phyloP scores from a whole-genome alignment of 1,139 yeast genomes.

The Kodamaea alishanica region DNA sequence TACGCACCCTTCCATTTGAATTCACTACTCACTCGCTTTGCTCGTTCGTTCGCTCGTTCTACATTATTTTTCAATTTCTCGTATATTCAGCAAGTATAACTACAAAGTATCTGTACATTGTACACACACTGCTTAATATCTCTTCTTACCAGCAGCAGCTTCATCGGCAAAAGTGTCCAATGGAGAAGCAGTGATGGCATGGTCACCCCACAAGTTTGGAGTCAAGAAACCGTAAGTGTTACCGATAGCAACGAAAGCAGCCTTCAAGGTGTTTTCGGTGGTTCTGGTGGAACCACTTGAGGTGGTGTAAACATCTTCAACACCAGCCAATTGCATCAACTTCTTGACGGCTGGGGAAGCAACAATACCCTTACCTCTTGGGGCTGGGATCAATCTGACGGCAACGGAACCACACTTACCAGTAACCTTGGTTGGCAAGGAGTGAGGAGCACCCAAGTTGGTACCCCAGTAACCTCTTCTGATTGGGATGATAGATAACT shows the following conservation, averaged over 20 bases:
- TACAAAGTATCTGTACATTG: too few relatives aligned
- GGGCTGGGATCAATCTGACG: conserved; percentile 99
- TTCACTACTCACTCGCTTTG: background rate
- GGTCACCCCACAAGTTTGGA: conserved; percentile 96
- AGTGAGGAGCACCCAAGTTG: conserved; percentile 99
- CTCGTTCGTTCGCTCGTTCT: background rate
- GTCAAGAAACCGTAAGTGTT: conserved; percentile 99
- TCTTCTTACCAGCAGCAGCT: conserved; percentile 73
- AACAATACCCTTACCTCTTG: conserved; percentile 99
- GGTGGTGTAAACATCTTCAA: conserved; percentile 98
- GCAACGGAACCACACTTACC: conserved; percentile 99
- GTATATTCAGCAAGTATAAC: too few relatives aligned
- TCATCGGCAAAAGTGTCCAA: conserved; percentile 90
- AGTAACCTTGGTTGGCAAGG: conserved; percentile 95
- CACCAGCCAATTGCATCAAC: conserved; percentile 99
- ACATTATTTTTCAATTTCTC: too few relatives aligned
- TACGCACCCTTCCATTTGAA: too few relatives aligned
- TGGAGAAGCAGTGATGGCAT: conserved; percentile 85
- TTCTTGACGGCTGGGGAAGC: conserved; percentile 99
- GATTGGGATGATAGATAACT: conserved; percentile 97
- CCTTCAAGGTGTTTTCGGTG: conserved; percentile 99
- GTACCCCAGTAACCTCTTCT: conserved; percentile 99
- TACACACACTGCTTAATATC: conserved; percentile 41
- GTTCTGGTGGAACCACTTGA: conserved; percentile 99
- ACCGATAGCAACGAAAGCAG: conserved; percentile 98